Evolutionary conservation across 2,329 filamentous ascomycete genomes (phyloP).

Genomic region (Annulohypoxylon truncatum): DNA sequence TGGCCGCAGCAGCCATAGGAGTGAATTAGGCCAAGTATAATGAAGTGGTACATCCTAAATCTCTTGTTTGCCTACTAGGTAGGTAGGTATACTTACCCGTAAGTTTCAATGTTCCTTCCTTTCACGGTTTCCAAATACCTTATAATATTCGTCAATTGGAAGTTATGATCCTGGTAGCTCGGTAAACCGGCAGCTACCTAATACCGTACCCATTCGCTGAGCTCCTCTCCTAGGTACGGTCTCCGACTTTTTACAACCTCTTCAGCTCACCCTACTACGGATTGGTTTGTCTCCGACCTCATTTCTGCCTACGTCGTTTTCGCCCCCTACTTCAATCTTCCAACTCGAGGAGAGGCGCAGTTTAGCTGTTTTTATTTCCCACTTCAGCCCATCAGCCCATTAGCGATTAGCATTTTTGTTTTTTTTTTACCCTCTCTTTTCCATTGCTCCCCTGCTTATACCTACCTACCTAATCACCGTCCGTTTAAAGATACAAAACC

Average conservation of each 20-base stretch:
- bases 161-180: constrained; percentile 23
- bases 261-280: neutral
- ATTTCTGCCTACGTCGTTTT: constrained; percentile 15
- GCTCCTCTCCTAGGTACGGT: neutral
- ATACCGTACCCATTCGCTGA: constrained; percentile 8
- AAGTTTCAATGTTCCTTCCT: neutral
- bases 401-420: neutral
- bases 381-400: neutral
- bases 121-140: constrained; percentile 5
- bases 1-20: neutral
- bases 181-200: constrained; percentile 36
- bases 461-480: neutral
- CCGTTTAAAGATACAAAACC: constrained; percentile 1
- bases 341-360: constrained; percentile 8
- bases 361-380: constrained; percentile 7
- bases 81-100: neutral
- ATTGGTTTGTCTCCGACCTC: neutral
- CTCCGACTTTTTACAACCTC: neutral
- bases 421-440: neutral
- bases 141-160: constrained; percentile 17
- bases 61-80: too few relatives aligned
- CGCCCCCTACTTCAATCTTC: constrained; percentile 1
- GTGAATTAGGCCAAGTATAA: neutral
- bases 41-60: constrained; percentile 16
- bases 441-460: neutral